Base-by-base conservation (phyloP, 169 alveolate genomes). In the Plasmodium blacklocki region DNA sequence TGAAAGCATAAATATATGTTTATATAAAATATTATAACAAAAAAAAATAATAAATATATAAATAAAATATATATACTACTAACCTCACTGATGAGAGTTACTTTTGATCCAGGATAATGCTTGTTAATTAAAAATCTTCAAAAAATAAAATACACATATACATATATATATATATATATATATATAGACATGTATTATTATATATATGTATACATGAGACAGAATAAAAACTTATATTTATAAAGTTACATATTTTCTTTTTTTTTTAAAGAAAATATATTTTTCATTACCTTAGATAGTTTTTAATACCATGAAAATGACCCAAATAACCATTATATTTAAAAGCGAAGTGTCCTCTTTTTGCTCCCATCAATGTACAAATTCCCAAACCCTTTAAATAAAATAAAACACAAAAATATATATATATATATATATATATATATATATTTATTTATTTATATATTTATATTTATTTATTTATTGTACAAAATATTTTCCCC, bases 281-380 rank as follows among this genome's bases (percentile, higher is more conserved):
- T 50, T 50, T 50, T 63, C 11, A 19, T 49, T 75, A 80, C 90
- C 83, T 80, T 39, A 80, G 56, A 56, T 80, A 80, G 49, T 43
- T 80, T 54, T 80, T 80, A 32, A 80, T 52, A 11, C 90, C 90
- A 47, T 80, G 83, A 32, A 80, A 80, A 50, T 80, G 85, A 67
- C 73, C 8, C 12, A 80, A 26, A 80, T 87, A 92, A 21, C 94
- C 94, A 62, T 91, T 73, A 43, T 91, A 91, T 62, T 78, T 75
- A 72, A 91, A 91, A 50, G 94, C 90, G 23, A 91, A 91, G 63
- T 78, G 88, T 8, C 83, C 94, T 70, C 92, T 73, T 54, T 88
- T 91, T 5, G 94, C 94, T 7, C 93, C 91, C 72, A 91, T 73
- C 60, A 91, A 67, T 32, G 93, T 91, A 59, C 93, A 90, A 21